Evolutionary conservation across 441 rosid genomes (phyloP).

Genomic region (Kokia cookei): DNA sequence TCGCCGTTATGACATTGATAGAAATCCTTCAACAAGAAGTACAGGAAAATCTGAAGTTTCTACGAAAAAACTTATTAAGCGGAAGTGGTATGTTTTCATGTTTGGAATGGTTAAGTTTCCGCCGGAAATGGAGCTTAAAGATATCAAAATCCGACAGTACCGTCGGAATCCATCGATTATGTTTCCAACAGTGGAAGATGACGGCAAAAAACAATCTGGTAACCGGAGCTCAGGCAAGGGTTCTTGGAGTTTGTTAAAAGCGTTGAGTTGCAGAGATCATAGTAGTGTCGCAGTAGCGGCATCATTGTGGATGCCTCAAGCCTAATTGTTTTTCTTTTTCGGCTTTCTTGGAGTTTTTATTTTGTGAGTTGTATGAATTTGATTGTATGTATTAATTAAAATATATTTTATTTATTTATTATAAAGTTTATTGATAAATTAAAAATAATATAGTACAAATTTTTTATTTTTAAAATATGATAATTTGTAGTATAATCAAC

Average conservation of each 20-base stretch:
- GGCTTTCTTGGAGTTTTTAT: no score
- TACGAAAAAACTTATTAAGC: conserved; percentile 28
- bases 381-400: no score
- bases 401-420: no score
- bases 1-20: conserved; percentile 17
- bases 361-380: no score
- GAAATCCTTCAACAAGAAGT: conserved; percentile 25
- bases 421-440: no score
- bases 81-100: conserved; percentile 62
- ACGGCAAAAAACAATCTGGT: conserved; percentile 12
- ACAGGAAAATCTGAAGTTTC: conserved; percentile 20
- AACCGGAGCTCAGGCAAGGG: conserved; percentile 26
- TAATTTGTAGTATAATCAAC: no score
- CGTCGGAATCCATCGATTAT: conserved; percentile 43
- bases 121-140: conserved; percentile 57
- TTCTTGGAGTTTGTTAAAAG: conserved; percentile 47
- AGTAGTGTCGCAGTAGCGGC: conserved; percentile 55
- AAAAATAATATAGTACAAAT: no score
- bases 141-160: conserved; percentile 65
- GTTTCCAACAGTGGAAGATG: conserved; percentile 25
- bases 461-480: no score
- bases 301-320: conserved; percentile 36
- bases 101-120: conserved; percentile 68
- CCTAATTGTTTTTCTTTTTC: not conserved
- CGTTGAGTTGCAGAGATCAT: conserved; percentile 65